Evolutionary conservation across 1,139 yeast species (phyloP).

Genomic region (Candida gigantensis): DNA sequence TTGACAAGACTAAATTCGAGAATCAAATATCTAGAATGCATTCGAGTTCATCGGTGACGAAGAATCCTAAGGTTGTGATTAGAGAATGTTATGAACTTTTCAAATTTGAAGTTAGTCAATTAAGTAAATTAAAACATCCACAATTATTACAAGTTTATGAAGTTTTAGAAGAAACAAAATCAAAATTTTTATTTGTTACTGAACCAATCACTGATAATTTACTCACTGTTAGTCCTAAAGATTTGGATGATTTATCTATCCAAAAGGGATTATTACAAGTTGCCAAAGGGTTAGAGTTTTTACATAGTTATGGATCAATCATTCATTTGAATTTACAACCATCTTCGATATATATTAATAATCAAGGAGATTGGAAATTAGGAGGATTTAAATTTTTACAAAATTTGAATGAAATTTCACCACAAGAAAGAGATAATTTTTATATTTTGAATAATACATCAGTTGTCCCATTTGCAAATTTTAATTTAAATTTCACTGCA

Average conservation of each 20-base stretch:
- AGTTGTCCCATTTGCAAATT: constrained; percentile 74
- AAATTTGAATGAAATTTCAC: constrained; percentile 48
- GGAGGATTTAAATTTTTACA: constrained; percentile 74
- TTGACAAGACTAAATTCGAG: constrained; percentile 80
- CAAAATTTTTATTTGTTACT: constrained; percentile 79
- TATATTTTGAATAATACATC: constrained; percentile 69
- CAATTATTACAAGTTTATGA: constrained; percentile 79
- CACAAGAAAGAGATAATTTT: constrained; percentile 52
- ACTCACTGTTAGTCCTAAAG: constrained; percentile 42
- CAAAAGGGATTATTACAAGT: constrained; percentile 84
- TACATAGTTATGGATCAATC: constrained; percentile 73
- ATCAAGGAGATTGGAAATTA: constrained; percentile 92
- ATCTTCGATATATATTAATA: constrained; percentile 69
- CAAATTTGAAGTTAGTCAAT: constrained; percentile 57
- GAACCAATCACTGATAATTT: constrained; percentile 71
- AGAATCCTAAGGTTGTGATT: constrained; percentile 39
- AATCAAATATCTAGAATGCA: constrained; percentile 54
- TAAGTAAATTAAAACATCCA: constrained; percentile 86
- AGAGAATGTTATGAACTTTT: constrained; percentile 43
- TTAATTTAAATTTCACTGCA: constrained; percentile 66
- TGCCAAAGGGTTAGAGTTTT: constrained; percentile 75
- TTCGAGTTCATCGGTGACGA: constrained; percentile 39
- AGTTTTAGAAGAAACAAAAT: constrained; percentile 84
- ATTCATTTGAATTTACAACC: constrained; percentile 85
- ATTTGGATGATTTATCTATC: constrained; percentile 66